Conservation (phyloP, 208 protist species). For the Entamoeba histolytica region DNA sequence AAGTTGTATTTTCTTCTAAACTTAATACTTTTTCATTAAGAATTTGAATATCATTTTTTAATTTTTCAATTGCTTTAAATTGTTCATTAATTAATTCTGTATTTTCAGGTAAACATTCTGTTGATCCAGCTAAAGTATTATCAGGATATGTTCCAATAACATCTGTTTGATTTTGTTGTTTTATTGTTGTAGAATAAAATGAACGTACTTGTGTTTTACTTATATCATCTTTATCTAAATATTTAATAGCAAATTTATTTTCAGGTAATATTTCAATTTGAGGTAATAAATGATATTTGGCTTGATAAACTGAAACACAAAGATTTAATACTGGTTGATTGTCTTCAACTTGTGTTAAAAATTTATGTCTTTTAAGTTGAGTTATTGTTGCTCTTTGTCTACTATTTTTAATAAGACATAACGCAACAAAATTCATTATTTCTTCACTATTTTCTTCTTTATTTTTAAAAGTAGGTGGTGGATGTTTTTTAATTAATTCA, state of each 20-base stretch:
- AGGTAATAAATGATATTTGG: not conserved
- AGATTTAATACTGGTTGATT: not conserved
- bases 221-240: not conserved
- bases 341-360: not conserved
- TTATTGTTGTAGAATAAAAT: not conserved
- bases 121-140: too few relatives aligned
- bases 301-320: not conserved
- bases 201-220: not conserved
- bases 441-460: not conserved
- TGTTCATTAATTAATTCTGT: not conserved
- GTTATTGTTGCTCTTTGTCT: not conserved
- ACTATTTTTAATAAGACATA: not conserved
- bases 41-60: not conserved
- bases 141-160: not conserved
- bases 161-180: not conserved
- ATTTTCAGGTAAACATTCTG: not conserved
- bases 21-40: not conserved
- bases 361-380: not conserved
- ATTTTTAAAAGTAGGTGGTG: not conserved
- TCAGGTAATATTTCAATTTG: not conserved
- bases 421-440: not conserved
- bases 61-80: not conserved
- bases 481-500: not conserved
- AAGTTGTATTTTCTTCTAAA: not conserved
- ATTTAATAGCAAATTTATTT: not conserved